A percentile compares a stretch with the other conserved stretches of the same genome.
These are phyloP conservation scores for Leccinum pachyderme DNA, from an alignment of 1,284 basidiomycete species.

Conservation along the genomic window DNA sequence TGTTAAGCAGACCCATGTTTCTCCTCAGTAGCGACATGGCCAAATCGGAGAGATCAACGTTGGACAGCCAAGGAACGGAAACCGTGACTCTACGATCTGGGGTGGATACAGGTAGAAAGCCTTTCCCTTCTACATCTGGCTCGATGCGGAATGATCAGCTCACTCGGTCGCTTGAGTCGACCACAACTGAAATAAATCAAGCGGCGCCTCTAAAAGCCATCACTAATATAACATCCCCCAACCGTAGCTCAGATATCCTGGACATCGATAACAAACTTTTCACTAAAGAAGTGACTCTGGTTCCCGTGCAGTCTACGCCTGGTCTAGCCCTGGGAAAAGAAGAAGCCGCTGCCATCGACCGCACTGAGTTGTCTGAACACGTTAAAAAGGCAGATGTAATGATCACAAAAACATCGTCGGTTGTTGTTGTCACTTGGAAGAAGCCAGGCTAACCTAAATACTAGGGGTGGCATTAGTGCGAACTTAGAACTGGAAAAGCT, in stretches of 20 bases:
- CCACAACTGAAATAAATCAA: background rate
- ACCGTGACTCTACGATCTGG: background rate
- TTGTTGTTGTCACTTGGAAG: background rate
- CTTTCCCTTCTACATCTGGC: background rate
- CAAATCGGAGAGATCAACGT: background rate
- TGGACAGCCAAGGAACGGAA: background rate
- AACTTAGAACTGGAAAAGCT: background rate
- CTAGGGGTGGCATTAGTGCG: background rate
- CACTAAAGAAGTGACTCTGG: background rate
- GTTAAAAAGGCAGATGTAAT: background rate
- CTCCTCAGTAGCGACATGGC: constrained; percentile 1
- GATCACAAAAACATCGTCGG: constrained; percentile 1
- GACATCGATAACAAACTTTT: background rate
- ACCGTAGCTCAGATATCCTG: background rate
- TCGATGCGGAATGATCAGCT: background rate
- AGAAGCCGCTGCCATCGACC: background rate
- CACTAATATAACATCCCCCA: background rate
- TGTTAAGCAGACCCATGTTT: background rate
- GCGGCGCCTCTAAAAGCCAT: background rate
- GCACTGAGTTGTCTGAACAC: background rate
- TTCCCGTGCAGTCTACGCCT: background rate
- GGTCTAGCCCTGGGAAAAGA: background rate
- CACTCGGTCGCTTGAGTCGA: background rate
- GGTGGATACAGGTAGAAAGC: background rate
- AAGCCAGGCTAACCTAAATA: constrained; percentile 1